Evolutionary conservation across 2,329 filamentous ascomycete species (phyloP).

Genomic region (Xylaria arbuscula): DNA sequence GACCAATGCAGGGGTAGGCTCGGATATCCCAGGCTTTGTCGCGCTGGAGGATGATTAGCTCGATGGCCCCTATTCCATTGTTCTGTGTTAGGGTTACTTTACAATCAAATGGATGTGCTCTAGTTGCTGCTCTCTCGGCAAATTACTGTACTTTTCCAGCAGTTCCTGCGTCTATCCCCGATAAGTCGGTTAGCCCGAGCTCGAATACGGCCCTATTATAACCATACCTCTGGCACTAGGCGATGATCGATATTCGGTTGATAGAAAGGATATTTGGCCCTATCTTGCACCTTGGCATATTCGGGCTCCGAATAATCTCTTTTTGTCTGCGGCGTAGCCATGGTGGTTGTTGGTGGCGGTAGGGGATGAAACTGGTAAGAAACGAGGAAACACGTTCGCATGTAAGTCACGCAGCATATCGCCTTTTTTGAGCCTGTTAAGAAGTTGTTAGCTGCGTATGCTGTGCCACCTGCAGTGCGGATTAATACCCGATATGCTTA

Average conservation of each 20-base stretch:
- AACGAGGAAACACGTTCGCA: background rate
- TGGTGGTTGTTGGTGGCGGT: conserved; percentile 43
- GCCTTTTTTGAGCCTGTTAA: no score
- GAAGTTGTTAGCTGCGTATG: no score
- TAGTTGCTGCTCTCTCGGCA: conserved; percentile 14
- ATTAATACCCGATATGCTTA: no score
- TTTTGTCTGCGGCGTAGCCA: conserved; percentile 21
- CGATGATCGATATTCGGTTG: background rate
- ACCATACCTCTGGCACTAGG: conserved; percentile 9
- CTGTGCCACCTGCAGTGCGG: no score
- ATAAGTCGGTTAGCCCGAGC: background rate
- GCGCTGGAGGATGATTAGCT: conserved; percentile 14
- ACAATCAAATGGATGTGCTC: conserved; percentile 17
- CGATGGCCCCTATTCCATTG: no score
- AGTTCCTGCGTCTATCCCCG: conserved; percentile 11
- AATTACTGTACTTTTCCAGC: conserved; percentile 21
- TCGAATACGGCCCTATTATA: background rate
- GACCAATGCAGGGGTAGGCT: conserved; percentile 34
- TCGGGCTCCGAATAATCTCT: conserved; percentile 48
- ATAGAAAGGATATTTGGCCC: conserved; percentile 7
- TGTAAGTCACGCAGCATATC: background rate
- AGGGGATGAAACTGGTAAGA: background rate
- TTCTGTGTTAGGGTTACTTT: background rate
- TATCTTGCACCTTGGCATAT: conserved; percentile 40
- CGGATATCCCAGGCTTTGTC: conserved; percentile 38